Evolutionary conservation across 1,139 yeast genomes (phyloP), one percentile per base, ranked within the genome.

Genomic region (Pichia sp.): DNA sequence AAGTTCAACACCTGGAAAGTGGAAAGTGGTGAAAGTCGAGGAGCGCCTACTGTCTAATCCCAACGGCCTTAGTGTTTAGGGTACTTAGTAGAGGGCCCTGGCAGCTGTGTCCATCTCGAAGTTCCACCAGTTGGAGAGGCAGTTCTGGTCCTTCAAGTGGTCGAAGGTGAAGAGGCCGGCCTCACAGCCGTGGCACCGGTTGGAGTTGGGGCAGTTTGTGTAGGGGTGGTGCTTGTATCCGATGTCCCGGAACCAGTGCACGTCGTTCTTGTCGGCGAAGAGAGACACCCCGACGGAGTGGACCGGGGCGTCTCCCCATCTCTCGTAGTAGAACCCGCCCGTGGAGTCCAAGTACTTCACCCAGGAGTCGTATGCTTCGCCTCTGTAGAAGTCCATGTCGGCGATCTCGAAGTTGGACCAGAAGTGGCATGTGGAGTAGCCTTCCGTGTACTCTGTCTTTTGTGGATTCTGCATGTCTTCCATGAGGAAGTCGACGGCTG

Each of bases 241-340:
- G 46, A 88, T 82, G 61, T 88, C 96, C 63, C 90, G 76, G 63
- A 89, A 89, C 93, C 96, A 90, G 62, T 89, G 96, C 37, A 89
- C 73, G 51, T 79, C 75, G 14, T 71, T 66, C 56, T 77, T 81
- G 57, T 85, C 89, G 18, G 86, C 86, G 67, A 90, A 87, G 42
- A 89, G 66, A 0, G 83, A 85, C 21, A 88, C 67, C 0, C 91
- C 95, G 39, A 87, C 64, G 1, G 90, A 79, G 62, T 85, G 95
- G 1, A 88, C 91, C 0, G 96, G 96, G 0, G 96, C 96, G 66
- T 87, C 96, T 1, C 96, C 96, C 96, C 96, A 87, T 49, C 96
- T 67, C 63, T 88, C 96, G 58, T 87, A 87, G 62, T 85, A 88
- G 60, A 87, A 87, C 4, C 90, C 90, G 14, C 96, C 95, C 0